A percentile compares a stretch with the other conserved stretches of the same genome.
These are phyloP conservation scores for Volvox carteri DNA, from an alignment of 163 green algal genomes.

Conservation along the genomic window DNA sequence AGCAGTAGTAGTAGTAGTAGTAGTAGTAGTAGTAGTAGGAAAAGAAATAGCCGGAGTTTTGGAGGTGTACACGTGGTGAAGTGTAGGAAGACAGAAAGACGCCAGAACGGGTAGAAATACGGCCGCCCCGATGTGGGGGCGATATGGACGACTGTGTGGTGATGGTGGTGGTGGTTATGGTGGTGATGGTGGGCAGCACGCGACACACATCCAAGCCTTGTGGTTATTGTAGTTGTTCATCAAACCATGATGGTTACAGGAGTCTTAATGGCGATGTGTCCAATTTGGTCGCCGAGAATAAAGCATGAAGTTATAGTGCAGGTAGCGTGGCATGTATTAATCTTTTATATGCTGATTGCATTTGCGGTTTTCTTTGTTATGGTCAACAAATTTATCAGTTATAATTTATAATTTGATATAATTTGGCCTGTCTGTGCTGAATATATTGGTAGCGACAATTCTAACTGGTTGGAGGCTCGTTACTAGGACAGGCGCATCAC, in stretches of 20 bases:
- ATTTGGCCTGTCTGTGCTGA: background rate
- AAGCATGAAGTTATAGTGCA: background rate
- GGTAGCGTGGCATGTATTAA: background rate
- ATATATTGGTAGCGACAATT: background rate
- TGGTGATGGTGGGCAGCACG: no score
- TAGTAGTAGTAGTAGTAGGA: no score
- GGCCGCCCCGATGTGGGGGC: no score
- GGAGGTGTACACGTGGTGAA: no score
- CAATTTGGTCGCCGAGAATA: background rate
- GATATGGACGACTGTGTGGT: no score
- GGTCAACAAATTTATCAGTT: background rate
- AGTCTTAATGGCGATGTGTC: background rate
- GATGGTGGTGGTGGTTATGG: no score
- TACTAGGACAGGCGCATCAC: background rate
- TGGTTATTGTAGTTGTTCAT: no score
- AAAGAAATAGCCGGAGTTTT: no score
- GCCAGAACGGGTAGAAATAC: no score
- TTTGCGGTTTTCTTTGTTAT: conserved; percentile 2
- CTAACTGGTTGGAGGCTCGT: background rate
- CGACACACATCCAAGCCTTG: no score
- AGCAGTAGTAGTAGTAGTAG: no score
- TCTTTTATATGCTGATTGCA: background rate
- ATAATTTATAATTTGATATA: background rate
- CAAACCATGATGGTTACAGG: background rate
- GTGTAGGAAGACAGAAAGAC: no score